Evolutionary conservation across 495 filamentous ascomycete species (phyloP), one percentile per base, ranked within the genome.

Genomic region (Polyplosphaeria fusca): DNA sequence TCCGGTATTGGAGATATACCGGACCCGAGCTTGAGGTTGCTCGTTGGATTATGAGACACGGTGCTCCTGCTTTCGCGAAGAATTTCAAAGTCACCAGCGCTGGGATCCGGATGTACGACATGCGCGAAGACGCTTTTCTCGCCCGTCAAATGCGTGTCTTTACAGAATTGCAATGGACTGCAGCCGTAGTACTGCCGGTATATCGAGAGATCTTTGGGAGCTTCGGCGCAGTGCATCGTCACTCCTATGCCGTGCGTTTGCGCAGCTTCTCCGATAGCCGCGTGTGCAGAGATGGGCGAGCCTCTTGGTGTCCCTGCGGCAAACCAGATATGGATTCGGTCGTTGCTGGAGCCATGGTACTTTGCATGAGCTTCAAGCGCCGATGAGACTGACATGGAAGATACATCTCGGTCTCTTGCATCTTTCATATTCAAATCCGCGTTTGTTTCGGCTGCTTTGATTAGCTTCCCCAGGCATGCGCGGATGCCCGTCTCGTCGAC

Each of bases 401-500:
- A 24, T 11, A 49, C 46, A 22, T 72, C 70, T 49, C 45, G 56
- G 38, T 73, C 71, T 22, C 46, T 5, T 18, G 46, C 46, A 20
- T 49, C 46, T 35, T 49, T 49, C 46, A 49, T 7, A 13, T 49
- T 49, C 46, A 49, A 37, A 27, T 49, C 46, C 35, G 46, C 5
- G 46, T 49, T 49, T 27, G 46, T 49, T 18, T 49, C 46, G 3
- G 46, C 12, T 23, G 46, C 68, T 47, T 73, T 73, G 39, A 73
- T 69, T 0, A 73, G 47, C 61, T 73, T 73, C 0, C 70, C 68
- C 52, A 79, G 55, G 60, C 77, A 79, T 9, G 73, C 76, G 7
- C 77, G 67, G 19, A 79, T 77, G 0, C 76, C 76, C 37, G 69
- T 76, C 35, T 79, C 74, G 26, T 74, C 71, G 0, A 79, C 76